phyloP scores from a whole-genome alignment of 192 early-diverging fungal genomes.

The Coemansia sp. region DNA sequence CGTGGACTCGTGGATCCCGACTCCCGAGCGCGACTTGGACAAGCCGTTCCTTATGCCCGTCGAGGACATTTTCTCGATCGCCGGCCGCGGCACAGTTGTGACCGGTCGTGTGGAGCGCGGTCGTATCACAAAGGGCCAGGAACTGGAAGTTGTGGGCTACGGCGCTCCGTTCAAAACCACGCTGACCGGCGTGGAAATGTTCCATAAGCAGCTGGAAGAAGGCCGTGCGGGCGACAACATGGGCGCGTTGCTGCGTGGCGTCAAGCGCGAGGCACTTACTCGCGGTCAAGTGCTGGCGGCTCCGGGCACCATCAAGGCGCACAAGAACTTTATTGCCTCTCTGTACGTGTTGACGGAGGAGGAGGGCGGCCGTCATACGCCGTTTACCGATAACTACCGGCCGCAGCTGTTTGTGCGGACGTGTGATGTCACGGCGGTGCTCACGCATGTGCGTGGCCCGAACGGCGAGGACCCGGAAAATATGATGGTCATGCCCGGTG shows the following conservation, averaged over 20 bases:
- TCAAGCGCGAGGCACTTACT: constrained; percentile 95
- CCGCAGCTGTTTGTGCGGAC: constrained; percentile 95
- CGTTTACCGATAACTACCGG: constrained; percentile 95
- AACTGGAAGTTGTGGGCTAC: constrained; percentile 96
- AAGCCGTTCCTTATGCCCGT: constrained; percentile 99
- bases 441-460: constrained; percentile 69
- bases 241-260: constrained; percentile 92
- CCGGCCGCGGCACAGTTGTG: constrained; percentile 94
- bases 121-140: constrained; percentile 85
- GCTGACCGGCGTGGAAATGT: constrained; percentile 98
- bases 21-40: constrained; percentile 88
- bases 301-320: constrained; percentile 90
- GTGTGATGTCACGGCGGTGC: constrained; percentile 88
- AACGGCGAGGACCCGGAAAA: constrained; percentile 80
- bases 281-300: constrained; percentile 92
- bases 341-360: constrained; percentile 96
- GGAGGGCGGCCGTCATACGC: constrained; percentile 97
- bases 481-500: constrained; percentile 98
- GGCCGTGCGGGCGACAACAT: constrained; percentile 99
- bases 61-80: constrained; percentile 98
- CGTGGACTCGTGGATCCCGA: constrained; percentile 90
- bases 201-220: constrained; percentile 98
- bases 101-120: constrained; percentile 97
- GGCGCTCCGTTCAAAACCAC: constrained; percentile 87
- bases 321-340: constrained; percentile 91